These are phyloP conservation scores for Pythium rishiriense DNA, from an alignment of 352 stramenopile genomes.

Conservation along the genomic window DNA sequence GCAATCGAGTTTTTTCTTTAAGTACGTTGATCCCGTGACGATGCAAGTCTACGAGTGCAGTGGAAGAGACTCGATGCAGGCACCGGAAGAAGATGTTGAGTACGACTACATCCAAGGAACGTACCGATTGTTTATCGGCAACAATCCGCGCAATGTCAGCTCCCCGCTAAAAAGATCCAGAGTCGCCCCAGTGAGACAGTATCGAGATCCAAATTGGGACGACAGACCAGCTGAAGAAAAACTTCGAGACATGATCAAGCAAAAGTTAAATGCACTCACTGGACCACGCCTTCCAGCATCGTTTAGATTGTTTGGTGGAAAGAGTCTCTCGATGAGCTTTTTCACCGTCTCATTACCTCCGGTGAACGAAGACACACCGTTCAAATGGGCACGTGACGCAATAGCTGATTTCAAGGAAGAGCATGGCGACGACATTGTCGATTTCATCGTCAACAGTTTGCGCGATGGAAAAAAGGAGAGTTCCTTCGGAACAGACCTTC, in stretches of 20 bases:
- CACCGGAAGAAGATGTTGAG: slow-evolving; percentile 28
- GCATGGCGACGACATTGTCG: slow-evolving; percentile 54
- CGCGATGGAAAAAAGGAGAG: slow-evolving; percentile 1
- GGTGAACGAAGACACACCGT: slow-evolving; percentile 65
- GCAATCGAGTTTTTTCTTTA: slow-evolving; percentile 54
- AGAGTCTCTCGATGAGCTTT: slow-evolving; percentile 49
- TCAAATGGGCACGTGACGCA: slow-evolving; percentile 53
- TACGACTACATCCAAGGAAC: slow-evolving; percentile 51
- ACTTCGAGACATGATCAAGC: slow-evolving; percentile 48
- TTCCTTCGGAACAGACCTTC: background rate
- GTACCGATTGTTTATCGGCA: slow-evolving; percentile 62
- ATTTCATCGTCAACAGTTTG: slow-evolving; percentile 52
- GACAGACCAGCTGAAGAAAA: slow-evolving; percentile 29
- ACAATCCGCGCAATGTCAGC: slow-evolving; percentile 61
- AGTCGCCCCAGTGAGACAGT: slow-evolving; percentile 16
- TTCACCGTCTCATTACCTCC: slow-evolving; percentile 56
- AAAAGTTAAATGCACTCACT: slow-evolving; percentile 57
- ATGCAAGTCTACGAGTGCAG: slow-evolving; percentile 45
- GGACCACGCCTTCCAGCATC: slow-evolving; percentile 55
- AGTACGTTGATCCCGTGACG: slow-evolving; percentile 49
- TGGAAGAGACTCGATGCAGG: slow-evolving; percentile 31
- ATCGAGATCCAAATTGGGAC: slow-evolving; percentile 22
- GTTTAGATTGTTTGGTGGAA: slow-evolving; percentile 58
- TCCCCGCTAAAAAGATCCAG: slow-evolving; percentile 5
- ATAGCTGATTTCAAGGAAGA: slow-evolving; percentile 54